phyloP scores from a whole-genome alignment of 2,329 filamentous ascomycete genomes.

The Zarea fungicola region DNA sequence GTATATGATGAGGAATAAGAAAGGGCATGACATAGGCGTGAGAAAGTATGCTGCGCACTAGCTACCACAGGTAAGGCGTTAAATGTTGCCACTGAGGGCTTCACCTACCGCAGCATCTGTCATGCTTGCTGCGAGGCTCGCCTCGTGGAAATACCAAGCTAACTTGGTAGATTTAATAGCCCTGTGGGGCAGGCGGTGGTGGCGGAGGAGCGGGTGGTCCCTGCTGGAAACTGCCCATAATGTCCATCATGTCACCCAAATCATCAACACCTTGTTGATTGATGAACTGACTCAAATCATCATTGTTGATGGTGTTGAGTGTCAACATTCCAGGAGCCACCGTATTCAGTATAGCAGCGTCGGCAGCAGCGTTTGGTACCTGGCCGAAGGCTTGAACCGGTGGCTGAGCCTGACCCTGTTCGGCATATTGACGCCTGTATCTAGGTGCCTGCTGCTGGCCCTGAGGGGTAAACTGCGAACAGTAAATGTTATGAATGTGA shows the following conservation, averaged over 20 bases:
- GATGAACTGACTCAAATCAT: neutral
- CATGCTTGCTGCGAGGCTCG: no score
- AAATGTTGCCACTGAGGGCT: no score
- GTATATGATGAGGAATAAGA: no score
- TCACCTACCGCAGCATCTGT: no score
- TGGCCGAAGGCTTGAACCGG: no score
- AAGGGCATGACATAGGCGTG: no score
- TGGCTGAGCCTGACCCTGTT: neutral
- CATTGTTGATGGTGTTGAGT: no score
- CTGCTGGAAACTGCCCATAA: neutral
- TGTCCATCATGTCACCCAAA: neutral
- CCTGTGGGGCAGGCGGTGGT: neutral
- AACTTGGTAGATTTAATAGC: neutral
- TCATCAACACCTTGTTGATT: neutral
- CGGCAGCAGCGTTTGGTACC: neutral
- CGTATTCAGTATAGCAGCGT: neutral
- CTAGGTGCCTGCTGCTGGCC: neutral
- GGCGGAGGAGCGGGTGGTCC: neutral
- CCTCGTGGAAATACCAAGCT: no score
- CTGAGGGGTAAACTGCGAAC: neutral
- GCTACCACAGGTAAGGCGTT: no score
- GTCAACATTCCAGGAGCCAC: no score
- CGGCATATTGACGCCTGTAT: slow-evolving; percentile 1
- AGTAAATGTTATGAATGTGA: neutral
- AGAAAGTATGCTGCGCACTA: no score